Percentiles rank a stretch among this genome's conserved stretches.
phyloP scores from a whole-genome alignment of 2,329 filamentous ascomycete genomes.

The Dichotomopilus funicola region DNA sequence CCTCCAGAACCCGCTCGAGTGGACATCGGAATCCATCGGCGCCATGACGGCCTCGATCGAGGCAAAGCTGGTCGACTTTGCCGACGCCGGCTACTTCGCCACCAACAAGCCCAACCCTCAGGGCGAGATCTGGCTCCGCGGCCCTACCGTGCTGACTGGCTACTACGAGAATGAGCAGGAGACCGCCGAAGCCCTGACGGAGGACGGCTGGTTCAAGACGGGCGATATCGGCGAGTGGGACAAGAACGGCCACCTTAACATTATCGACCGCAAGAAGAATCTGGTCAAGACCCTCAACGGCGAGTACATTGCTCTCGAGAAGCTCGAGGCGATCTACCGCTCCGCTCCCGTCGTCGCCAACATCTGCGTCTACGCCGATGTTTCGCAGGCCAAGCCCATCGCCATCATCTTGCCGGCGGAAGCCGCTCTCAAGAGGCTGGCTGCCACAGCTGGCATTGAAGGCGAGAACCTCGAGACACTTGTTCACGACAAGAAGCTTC shows the following conservation, averaged over 20 bases:
- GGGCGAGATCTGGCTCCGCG: slow-evolving; percentile 84
- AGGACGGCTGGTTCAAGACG: slow-evolving; percentile 82
- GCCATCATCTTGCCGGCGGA: slow-evolving; percentile 53
- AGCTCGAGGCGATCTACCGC: slow-evolving; percentile 51
- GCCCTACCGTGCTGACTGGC: slow-evolving; percentile 60
- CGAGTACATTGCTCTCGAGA: slow-evolving; percentile 79
- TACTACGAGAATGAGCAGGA: slow-evolving; percentile 77
- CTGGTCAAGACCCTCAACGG: slow-evolving; percentile 76
- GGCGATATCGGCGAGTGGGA: slow-evolving; percentile 80
- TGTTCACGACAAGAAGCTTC: slow-evolving; percentile 60
- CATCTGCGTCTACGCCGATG: slow-evolving; percentile 51
- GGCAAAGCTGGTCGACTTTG: slow-evolving; percentile 78
- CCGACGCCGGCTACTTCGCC: slow-evolving; percentile 72
- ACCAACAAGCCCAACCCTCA: slow-evolving; percentile 71
- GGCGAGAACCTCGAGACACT: slow-evolving; percentile 59
- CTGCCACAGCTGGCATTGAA: slow-evolving; percentile 34
- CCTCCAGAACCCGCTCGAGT: slow-evolving; percentile 69
- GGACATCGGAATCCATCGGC: slow-evolving; percentile 68
- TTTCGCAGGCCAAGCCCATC: slow-evolving; percentile 45
- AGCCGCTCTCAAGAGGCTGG: slow-evolving; percentile 48
- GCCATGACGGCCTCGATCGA: slow-evolving; percentile 68
- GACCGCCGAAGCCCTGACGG: slow-evolving; percentile 61
- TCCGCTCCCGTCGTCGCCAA: slow-evolving; percentile 46
- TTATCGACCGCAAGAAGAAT: slow-evolving; percentile 88
- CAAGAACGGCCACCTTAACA: slow-evolving; percentile 59